Conservation (phyloP, 1,284 basidiomycete species). For the Coriolopsis trogii region DNA sequence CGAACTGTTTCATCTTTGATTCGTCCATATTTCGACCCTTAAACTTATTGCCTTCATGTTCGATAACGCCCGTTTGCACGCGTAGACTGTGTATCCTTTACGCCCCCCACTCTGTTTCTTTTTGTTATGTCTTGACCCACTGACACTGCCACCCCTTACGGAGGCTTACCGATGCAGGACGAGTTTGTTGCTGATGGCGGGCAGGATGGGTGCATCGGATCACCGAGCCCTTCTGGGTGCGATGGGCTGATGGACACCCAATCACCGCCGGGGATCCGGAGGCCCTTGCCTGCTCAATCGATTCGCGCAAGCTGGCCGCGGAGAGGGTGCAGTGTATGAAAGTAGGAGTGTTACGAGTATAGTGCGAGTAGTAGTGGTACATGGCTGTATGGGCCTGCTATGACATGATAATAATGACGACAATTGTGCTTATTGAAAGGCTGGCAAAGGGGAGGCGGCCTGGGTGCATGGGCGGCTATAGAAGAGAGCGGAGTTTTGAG, state of each 20-base stretch:
- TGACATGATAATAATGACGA: no score
- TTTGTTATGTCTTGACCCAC: neutral
- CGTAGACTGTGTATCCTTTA: slow-evolving; percentile 31
- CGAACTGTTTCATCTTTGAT: slow-evolving; percentile 17
- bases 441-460: slow-evolving; percentile 11
- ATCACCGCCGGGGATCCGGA: slow-evolving; percentile 29
- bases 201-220: slow-evolving; percentile 21
- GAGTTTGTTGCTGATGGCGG: slow-evolving; percentile 24
- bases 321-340: slow-evolving; percentile 6
- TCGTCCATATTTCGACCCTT: slow-evolving; percentile 14
- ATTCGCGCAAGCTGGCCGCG: slow-evolving; percentile 11
- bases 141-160: slow-evolving; percentile 6
- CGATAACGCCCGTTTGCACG: slow-evolving; percentile 13
- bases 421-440: no score
- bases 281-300: slow-evolving; percentile 17
- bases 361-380: slow-evolving; percentile 6
- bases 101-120: slow-evolving; percentile 11
- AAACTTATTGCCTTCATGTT: slow-evolving; percentile 35
- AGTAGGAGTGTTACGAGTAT: slow-evolving; percentile 3
- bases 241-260: slow-evolving; percentile 27
- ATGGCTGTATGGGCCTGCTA: slow-evolving; percentile 1
- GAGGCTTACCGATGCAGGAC: no score
- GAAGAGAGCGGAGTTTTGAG: slow-evolving; percentile 47
- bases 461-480: slow-evolving; percentile 28
- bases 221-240: slow-evolving; percentile 23